Percentiles rank a stretch among this genome's conserved stretches.
Evolutionary conservation across 1,284 basidiomycete genomes (phyloP).

Genomic region (Xanthoconium separans): DNA sequence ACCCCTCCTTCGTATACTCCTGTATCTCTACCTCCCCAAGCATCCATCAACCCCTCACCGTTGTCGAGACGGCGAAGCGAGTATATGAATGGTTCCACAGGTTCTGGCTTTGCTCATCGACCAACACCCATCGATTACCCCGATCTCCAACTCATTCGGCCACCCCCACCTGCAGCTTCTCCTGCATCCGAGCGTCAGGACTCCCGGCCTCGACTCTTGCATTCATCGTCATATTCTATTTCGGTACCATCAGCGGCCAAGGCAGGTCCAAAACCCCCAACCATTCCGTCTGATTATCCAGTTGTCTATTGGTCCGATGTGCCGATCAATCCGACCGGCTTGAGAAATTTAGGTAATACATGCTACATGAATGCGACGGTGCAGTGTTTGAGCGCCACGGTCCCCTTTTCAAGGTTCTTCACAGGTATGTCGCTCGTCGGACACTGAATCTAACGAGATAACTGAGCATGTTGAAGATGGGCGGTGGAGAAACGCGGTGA

Average conservation of each 20-base stretch:
- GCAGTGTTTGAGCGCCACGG: conserved; percentile 91
- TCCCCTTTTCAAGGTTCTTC: conserved; percentile 90
- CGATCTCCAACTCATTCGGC: conserved; percentile 67
- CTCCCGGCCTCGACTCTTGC: conserved; percentile 50
- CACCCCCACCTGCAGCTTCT: conserved; percentile 73
- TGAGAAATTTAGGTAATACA: conserved; percentile 97
- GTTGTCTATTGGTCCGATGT: conserved; percentile 80
- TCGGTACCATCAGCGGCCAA: conserved; percentile 16
- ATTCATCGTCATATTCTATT: conserved; percentile 32
- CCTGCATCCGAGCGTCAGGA: conserved; percentile 69
- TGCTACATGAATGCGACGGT: conserved; percentile 99
- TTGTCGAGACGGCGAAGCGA: conserved; percentile 75
- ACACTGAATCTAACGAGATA: background rate
- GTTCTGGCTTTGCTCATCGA: conserved; percentile 50
- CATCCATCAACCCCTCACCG: conserved; percentile 70
- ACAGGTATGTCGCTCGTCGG: conserved; percentile 50
- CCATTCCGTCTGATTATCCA: conserved; percentile 69
- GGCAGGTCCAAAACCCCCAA: conserved; percentile 48
- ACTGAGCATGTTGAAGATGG: conserved; percentile 56
- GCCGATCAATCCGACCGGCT: conserved; percentile 78
- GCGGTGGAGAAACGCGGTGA: conserved; percentile 85
- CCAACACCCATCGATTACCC: conserved; percentile 76
- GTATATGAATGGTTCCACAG: conserved; percentile 74
- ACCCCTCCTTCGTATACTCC: conserved; percentile 31
- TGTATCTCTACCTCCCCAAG: conserved; percentile 70